phyloP scores from a whole-genome alignment of 345 rosid genomes.

The Heritiera littoralis region DNA sequence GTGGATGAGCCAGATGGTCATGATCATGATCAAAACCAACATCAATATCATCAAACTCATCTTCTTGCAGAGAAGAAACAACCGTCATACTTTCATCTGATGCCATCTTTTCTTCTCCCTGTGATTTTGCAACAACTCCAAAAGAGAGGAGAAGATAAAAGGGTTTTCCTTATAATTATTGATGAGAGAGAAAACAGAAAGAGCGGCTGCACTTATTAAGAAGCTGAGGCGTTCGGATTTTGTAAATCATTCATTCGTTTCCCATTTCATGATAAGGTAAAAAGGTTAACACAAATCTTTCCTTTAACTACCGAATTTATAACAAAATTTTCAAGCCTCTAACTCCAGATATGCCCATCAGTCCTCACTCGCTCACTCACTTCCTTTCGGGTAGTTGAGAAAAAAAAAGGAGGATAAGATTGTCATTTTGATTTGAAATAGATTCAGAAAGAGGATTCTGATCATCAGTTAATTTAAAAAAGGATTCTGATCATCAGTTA shows the following conservation, averaged over 20 bases:
- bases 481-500: background rate
- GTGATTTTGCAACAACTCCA: background rate
- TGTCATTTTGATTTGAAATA: background rate
- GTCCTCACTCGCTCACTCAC: slow-evolving; percentile 11
- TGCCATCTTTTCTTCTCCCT: slow-evolving; percentile 35
- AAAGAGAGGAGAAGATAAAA: background rate
- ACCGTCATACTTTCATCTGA: slow-evolving; percentile 43
- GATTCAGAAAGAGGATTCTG: background rate
- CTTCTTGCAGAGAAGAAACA: slow-evolving; percentile 34
- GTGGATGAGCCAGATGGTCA: slow-evolving; percentile 35
- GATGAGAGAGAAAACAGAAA: slow-evolving; percentile 6
- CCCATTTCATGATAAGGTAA: slow-evolving; percentile 23
- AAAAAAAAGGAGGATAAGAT: background rate
- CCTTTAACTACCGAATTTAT: slow-evolving; percentile 24
- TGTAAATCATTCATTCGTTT: slow-evolving; percentile 32
- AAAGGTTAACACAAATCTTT: slow-evolving; percentile 12
- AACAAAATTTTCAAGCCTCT: background rate
- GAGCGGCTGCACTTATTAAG: background rate
- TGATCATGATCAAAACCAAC: slow-evolving; percentile 43
- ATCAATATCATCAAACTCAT: slow-evolving; percentile 53
- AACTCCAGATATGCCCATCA: slow-evolving; percentile 24
- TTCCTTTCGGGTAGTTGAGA: slow-evolving; percentile 1
- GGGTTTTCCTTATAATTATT: background rate
- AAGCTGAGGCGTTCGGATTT: slow-evolving; percentile 30
- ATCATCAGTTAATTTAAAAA: too few relatives aligned